Evolutionary conservation across 495 filamentous ascomycete species (phyloP), one percentile per base, ranked within the genome.

Genomic region (Cercophora samala): DNA sequence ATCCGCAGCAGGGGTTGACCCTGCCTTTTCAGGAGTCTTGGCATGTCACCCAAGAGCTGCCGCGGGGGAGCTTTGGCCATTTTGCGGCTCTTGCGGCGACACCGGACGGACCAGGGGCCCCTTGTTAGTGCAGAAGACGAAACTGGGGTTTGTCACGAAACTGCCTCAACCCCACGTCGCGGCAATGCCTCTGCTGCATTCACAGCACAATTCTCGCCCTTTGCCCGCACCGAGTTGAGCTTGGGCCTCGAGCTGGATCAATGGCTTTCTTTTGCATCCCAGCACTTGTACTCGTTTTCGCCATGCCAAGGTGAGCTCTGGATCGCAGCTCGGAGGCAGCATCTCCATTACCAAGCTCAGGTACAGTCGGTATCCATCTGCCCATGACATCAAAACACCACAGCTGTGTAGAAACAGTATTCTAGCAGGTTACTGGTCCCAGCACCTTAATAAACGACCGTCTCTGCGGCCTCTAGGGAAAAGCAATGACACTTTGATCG

Each of bases 141-240:
- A 75, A 75, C 73, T 63, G 66, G 63, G 58, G 64, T 32, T 37
- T 75, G 73, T 75, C 68, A 63, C 69, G 70, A 63, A 65, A 64
- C 58, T 73, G 73, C 71, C 52, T 75, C 73, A 75, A 69, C 66
- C 67, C 66, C 67, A 71, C 66, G 66, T 59, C 63, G 66, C 65
- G 61, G 71, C 69, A 72, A 75, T 75, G 73, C 70, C 59, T 61
- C 59, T n/a, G 32, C 22, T 56, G 53, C 53, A 56, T 13, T 56
- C 11, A 23, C 53, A 56, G 53, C 5, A 56, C 53, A 21, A 19
- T 56, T 23, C 22, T 21, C 13, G 17, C 24, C 23, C 17, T 60
- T 60, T 60, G 21, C 21, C 58, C 25, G 21, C 58, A 60, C 23
- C 13, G 21, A 18, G 9, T 5, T 18, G 25, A 62, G 60, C 29